Base-by-base conservation (phyloP, 1,139 yeast genomes). In the Pneumocystis sp. region DNA sequence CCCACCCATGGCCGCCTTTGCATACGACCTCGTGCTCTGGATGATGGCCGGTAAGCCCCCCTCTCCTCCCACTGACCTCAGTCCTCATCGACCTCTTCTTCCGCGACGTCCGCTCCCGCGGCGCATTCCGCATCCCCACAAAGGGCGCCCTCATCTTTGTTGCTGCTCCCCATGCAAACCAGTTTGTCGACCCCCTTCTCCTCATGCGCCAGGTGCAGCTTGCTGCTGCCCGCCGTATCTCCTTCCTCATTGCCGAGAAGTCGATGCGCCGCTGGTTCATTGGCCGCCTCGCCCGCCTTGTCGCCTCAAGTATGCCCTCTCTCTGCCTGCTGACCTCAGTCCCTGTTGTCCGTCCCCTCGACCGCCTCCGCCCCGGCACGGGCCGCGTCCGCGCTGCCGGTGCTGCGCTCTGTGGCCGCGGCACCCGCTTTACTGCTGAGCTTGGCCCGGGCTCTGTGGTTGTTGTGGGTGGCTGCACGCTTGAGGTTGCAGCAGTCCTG, bases 161-260 rank as follows among this genome's bases (percentile, higher is more conserved):
- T 61, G 97, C 95, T 1, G 98, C 97, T 8, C 97, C 97, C 8
- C 98, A 91, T 77, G 96, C 96, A 45, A 93, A 91, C 75, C 98
- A 91, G 70, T 93, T 93, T 72, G 95, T 91, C 56, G 98, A 93
- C 73, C 96, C 97, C 0, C 81, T 89, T 66, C 81, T 90, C 65
- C 79, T 93, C 65, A 85, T 89, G 89, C 85, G 87, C 64, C 95
- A 87, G 73, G 90, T 89, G 44, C 83, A 85, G 70, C 80, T 81
- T 65, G 89, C 85, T 69, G 83, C 87, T 4, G 81, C 84, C 39
- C 80, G 96, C 69, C 79, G 97, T 65, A 82, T 91, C 40, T 87
- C 96, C 35, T 91, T 91, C 72, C 78, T 91, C 70, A 87, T 90
- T 66, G 98, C 98, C 5, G 95, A 86, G 64, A 85, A 84, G 70